Conservation (phyloP, 2,329 filamentous ascomycete species). For the Aspergillus sp. region DNA sequence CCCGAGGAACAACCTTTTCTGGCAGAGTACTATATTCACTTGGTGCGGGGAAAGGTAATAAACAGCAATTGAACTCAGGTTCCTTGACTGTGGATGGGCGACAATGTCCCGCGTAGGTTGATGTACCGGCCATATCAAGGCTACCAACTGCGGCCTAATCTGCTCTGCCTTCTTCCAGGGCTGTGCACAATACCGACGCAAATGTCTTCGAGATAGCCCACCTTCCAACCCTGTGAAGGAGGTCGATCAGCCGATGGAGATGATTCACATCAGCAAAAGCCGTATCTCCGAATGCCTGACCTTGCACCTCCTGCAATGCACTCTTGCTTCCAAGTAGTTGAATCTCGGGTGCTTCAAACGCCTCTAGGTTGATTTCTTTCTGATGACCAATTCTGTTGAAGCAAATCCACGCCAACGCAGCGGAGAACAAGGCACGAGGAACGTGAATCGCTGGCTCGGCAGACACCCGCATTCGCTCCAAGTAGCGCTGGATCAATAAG, state of each 20-base stretch:
- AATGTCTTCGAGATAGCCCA: conserved; percentile 29
- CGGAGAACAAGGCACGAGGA: conserved; percentile 15
- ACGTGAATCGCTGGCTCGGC: conserved; percentile 20
- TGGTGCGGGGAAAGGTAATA: no score
- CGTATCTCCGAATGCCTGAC: conserved; percentile 14
- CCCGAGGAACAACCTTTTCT: not conserved
- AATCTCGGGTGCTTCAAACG: conserved; percentile 26
- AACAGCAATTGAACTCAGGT: not conserved
- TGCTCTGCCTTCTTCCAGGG: not conserved
- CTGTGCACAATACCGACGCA: conserved; percentile 19
- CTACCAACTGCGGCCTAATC: not conserved
- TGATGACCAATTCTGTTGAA: conserved; percentile 17
- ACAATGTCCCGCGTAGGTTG: no score
- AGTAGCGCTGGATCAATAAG: conserved; percentile 14
- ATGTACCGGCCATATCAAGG: no score
- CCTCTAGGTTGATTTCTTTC: conserved; percentile 8
- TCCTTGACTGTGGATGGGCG: no score
- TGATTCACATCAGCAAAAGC: conserved; percentile 22
- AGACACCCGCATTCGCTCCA: conserved; percentile 17
- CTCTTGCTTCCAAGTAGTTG: conserved; percentile 21
- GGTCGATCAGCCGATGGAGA: conserved; percentile 23
- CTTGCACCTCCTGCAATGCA: conserved; percentile 15
- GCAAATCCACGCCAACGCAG: conserved; percentile 15
- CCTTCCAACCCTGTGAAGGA: conserved; percentile 24
- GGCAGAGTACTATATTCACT: no score